Conservation (phyloP, 2,329 filamentous ascomycete genomes). For the Ceratocystis diversiconidia region DNA sequence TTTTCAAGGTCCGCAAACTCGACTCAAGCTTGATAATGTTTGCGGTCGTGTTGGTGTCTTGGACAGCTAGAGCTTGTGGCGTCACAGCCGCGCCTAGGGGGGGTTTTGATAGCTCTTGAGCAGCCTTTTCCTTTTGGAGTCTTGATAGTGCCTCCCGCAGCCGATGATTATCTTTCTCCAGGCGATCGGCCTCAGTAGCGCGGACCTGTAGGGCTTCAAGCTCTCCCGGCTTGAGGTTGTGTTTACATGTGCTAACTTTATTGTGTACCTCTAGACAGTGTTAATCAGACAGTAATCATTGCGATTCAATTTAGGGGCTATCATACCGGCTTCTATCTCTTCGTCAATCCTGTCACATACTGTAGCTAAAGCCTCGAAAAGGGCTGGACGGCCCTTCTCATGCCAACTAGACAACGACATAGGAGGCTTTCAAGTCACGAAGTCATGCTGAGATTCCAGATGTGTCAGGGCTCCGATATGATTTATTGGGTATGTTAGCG, state of each 20-base stretch:
- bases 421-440: slow-evolving; percentile 1
- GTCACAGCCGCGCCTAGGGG: neutral
- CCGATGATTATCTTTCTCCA: slow-evolving; percentile 32
- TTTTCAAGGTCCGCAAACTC: slow-evolving; percentile 22
- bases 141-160: slow-evolving; percentile 28
- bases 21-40: neutral
- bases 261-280: slow-evolving; percentile 10
- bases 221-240: slow-evolving; percentile 22
- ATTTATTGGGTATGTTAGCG: neutral
- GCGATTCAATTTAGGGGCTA: neutral
- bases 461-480: neutral
- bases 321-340: slow-evolving; percentile 27
- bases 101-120: slow-evolving; percentile 19
- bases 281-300: neutral
- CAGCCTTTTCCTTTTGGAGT: slow-evolving; percentile 17
- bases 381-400: slow-evolving; percentile 27
- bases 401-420: slow-evolving; percentile 29
- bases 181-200: slow-evolving; percentile 24
- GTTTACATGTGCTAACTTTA: slow-evolving; percentile 22
- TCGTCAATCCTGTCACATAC: slow-evolving; percentile 30
- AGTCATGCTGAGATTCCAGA: slow-evolving; percentile 1
- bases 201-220: slow-evolving; percentile 25
- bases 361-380: slow-evolving; percentile 29
- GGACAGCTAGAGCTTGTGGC: slow-evolving; percentile 5
- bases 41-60: slow-evolving; percentile 1